Evolutionary conservation across 106 monocot genomes (phyloP).

Genomic region (Allium fistulosum): DNA sequence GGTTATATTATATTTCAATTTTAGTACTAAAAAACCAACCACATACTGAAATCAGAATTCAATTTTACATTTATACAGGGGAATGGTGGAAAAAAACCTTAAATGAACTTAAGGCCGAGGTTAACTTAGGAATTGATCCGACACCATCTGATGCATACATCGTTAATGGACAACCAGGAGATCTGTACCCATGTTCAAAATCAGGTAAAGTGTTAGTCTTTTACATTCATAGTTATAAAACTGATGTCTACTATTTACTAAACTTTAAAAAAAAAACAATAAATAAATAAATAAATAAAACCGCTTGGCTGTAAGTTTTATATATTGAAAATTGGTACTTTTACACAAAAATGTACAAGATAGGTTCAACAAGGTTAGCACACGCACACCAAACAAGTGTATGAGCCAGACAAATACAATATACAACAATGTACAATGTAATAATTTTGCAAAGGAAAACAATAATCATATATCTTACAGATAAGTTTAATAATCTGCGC

Average conservation of each 20-base stretch:
- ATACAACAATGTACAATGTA: too few relatives aligned
- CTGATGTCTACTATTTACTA: background rate
- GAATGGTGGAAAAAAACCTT: constrained; percentile 36
- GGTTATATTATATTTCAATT: background rate
- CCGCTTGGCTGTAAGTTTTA: too few relatives aligned
- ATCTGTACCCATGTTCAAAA: constrained; percentile 24
- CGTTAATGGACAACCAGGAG: constrained; percentile 35
- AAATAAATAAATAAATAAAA: too few relatives aligned
- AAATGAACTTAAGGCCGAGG: background rate
- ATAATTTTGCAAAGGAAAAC: too few relatives aligned
- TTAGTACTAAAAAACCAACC: background rate
- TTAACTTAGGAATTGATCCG: constrained; percentile 12
- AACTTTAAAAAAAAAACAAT: background rate
- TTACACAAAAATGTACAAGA: too few relatives aligned
- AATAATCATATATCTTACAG: too few relatives aligned
- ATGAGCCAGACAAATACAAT: too few relatives aligned
- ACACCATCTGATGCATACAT: constrained; percentile 32
- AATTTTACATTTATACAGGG: constrained; percentile 4
- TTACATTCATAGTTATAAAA: background rate
- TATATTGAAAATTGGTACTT: too few relatives aligned
- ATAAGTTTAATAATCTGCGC: background rate
- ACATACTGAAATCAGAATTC: background rate
- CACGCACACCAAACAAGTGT: too few relatives aligned
- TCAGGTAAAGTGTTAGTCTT: constrained; percentile 1
- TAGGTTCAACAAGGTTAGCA: too few relatives aligned